Base-by-base conservation (phyloP, 768 basidiomycete genomes). In the Sarcodon aspratus region DNA sequence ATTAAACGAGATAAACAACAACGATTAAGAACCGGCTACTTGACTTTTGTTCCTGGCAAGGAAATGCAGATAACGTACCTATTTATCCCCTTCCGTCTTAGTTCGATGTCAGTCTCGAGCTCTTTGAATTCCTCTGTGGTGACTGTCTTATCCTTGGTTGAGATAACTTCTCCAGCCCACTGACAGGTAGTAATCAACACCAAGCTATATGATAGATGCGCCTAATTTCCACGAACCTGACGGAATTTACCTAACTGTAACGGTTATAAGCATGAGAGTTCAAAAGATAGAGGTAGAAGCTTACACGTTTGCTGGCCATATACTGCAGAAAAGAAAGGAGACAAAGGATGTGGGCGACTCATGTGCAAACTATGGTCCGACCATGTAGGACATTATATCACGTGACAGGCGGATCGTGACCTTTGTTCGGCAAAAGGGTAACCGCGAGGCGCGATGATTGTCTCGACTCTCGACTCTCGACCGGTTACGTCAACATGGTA, bases 101-200 rank as follows among this genome's bases (percentile, higher is more conserved):
- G 67, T 47, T 94, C 90, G 31, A 96, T 79, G 60, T 95, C 91
- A 57, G 75, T 74, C 64, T 94, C 89, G 42, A 93, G 70, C 44
- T 84, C 86, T 35, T 69, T 74, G 62, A 94, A 85, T 53, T 92
- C 90, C 21, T 85, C 83, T 3, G 84, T 79, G 33, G 84, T 73
- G 38, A 76, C 65, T 2, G 85, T 81, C 72, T 86, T 94, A 61
- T 91, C 87, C 54, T 82, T 78, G 21, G 83, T 75, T 36, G 86
- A 81, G 47, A 96, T 89, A 56, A 87, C 84, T 67, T 94, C 90
- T 37, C 86, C 88, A 6, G 87, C 88, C 85, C 89, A 88, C 86
- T 93, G 57, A 40, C 55, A 45, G 48, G 51, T 17, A 45, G 36
- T 13, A 38, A 51, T 61, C 61, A 63, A 62, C 64, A 60, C 65